Evolutionary conservation across 306 rosid species (phyloP), one percentile per base, ranked within the genome.

Genomic region (Prunus dulcis): DNA sequence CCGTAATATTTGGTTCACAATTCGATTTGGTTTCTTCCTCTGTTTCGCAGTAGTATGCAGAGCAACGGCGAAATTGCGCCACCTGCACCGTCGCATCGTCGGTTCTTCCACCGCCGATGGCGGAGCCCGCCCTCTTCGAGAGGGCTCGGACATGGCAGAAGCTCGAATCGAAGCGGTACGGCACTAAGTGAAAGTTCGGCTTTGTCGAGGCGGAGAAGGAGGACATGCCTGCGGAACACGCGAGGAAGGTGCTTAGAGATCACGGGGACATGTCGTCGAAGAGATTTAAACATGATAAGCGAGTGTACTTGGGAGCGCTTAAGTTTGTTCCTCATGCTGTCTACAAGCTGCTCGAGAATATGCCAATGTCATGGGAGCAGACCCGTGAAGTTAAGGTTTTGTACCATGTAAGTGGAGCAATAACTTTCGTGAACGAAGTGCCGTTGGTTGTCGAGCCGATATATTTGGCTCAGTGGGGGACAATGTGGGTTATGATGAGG

Each of bases 341-440:
- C 79, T 95, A 95, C 82, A 95, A 95, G 86, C 93, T 90, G 13
- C 86, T 95, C 46, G 98, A 95, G 84, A 95, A 95, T 45, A 95
- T 95, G 98, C 98, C 98, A 4, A 95, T 92, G 98, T 96, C 98
- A 9, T 95, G 98, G 98, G 98, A 95, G 89, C 98, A 95, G 96
- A 97, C 88, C 22, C 92, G 98, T 43, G 97, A 95, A 78, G 97
- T 95, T 66, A 95, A 83, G 84, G 93, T 95, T 67, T 83, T 95
- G 72, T 95, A 95, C 80, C 97, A 92, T 78, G 90, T 95, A 67
- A 92, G 97, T 28, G 98, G 98, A 76, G 97, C 97, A 32, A 95
- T 95, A 11, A 95, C 97, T 3, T 92, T 95, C 81, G 97, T 92
- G 60, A 90, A 95, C 62, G 98, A 95, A 87, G 91, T 95, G 74